Base-by-base conservation (phyloP, 192 early-diverging fungal genomes). In the Linnemannia elongata region DNA sequence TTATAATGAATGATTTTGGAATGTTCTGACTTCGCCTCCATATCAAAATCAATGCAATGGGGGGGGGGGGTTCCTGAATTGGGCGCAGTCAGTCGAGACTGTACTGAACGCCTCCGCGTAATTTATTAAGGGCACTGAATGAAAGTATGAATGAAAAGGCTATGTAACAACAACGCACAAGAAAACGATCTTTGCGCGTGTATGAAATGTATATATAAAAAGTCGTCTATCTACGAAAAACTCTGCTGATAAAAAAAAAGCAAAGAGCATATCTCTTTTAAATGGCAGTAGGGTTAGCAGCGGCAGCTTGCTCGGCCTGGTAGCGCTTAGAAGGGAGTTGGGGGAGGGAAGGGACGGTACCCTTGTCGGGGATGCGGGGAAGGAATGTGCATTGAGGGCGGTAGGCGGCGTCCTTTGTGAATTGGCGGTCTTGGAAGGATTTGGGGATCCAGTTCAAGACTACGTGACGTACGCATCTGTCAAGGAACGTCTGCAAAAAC, bases 391-490 rank as follows among this genome's bases (percentile, higher is more conserved):
- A 22, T 12, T 68, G 41, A 22, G 80, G 80, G 13, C 80, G 42
- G 47, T 74, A 63, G 10, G 69, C 63, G 1, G 72, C 60, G n/a
- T 75, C 80, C 49, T 81, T 81, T 18, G 72, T 39, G 33, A 75
- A 75, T 30, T 81, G 44, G 9, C 69, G 44, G 15, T 36, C 52
- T 36, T 75, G 72, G 30, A 81, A 33, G 7, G n/a, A 27, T 41
- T 75, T 57, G 2, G 74, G 74, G 27, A 81, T 47, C 63, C 42
- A 38, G 45, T 81, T 81, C 35, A 81, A 69, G 6, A 63, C 55
- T 1, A 75, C 74, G 27, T 68, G 52, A 24, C 80, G 80, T 4
- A 80, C 42, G 2, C 74, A 13, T 20, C 57, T 52, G 18, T 74
- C 72, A 33, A 33, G 1, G 39, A 35, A 80, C 1, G 79, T 74